A percentile compares a stretch with the other conserved stretches of the same genome.
Conservation (phyloP, 1,284 basidiomycete genomes). For the Pholiota adiposa region DNA sequence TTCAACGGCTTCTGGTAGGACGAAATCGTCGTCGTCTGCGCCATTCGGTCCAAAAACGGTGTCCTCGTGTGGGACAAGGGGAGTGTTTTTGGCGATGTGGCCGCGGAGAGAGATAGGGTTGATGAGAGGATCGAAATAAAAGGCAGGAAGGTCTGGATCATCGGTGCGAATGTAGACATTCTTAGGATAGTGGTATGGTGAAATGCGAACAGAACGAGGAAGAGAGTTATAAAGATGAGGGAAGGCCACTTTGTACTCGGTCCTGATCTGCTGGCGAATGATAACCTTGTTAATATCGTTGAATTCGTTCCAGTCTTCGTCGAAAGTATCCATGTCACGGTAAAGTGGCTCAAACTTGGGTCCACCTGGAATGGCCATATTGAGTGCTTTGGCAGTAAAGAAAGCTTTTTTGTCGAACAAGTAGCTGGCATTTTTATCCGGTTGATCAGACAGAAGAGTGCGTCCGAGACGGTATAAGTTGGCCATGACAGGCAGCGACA, state of each 20-base stretch:
- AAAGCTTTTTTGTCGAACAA: constrained; percentile 98
- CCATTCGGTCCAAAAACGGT: constrained; percentile 86
- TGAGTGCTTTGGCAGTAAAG: constrained; percentile 97
- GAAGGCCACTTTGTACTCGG: constrained; percentile 99
- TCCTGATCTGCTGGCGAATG: constrained; percentile 97
- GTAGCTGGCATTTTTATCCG: constrained; percentile 89
- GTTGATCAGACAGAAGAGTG: constrained; percentile 91
- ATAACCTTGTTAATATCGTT: constrained; percentile 99
- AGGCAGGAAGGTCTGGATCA: constrained; percentile 98
- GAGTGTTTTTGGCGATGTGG: constrained; percentile 81
- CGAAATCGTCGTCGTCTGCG: constrained; percentile 88
- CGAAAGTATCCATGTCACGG: constrained; percentile 95
- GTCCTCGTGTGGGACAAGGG: constrained; percentile 89
- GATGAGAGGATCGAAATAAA: constrained; percentile 99
- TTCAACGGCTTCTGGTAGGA: constrained; percentile 79
- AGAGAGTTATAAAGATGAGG: constrained; percentile 99
- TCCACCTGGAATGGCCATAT: constrained; percentile 98
- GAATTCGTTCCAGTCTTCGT: constrained; percentile 99
- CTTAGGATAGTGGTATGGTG: constrained; percentile 93
- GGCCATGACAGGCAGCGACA: constrained; percentile 94
- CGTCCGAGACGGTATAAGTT: constrained; percentile 96
- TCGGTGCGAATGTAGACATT: constrained; percentile 99
- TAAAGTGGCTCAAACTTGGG: constrained; percentile 97
- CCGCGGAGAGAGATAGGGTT: constrained; percentile 94
- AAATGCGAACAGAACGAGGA: constrained; percentile 93